A percentile compares a stretch with the other conserved stretches of the same genome.
Evolutionary conservation across 345 rosid genomes (phyloP).

Genomic region (Firmiana major): DNA sequence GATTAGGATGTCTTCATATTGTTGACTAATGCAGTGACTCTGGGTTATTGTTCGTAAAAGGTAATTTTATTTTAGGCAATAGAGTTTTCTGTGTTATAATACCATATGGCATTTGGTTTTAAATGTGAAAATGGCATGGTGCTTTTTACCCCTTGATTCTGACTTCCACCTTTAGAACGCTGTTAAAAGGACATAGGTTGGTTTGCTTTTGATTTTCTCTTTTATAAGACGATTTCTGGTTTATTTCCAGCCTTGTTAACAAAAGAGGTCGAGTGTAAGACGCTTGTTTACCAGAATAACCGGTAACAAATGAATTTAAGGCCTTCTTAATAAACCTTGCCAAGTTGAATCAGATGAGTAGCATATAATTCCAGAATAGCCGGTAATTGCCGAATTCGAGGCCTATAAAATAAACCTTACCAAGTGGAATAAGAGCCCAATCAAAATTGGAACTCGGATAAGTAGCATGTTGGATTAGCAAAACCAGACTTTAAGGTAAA

Average conservation of each 20-base stretch:
- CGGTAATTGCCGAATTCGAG: not conserved
- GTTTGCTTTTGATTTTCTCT: not conserved
- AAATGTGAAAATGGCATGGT: not conserved
- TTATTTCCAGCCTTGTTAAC: not conserved
- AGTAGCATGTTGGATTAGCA: too few species aligned
- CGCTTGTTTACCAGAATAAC: not conserved
- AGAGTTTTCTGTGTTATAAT: not conserved
- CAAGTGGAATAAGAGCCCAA: slow-evolving; percentile 51
- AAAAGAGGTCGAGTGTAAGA: too few species aligned
- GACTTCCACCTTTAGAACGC: not conserved
- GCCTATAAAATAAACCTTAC: slow-evolving; percentile 17
- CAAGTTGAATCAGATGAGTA: too few species aligned
- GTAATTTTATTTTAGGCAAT: not conserved
- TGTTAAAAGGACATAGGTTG: not conserved
- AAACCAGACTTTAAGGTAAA: too few species aligned
- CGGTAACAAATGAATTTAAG: too few species aligned
- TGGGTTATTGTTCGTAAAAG: slow-evolving; percentile 1
- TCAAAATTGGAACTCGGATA: slow-evolving; percentile 49
- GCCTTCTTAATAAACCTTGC: too few species aligned
- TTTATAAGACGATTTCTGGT: not conserved
- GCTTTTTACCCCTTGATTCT: not conserved
- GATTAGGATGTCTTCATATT: not conserved
- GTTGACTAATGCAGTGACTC: not conserved
- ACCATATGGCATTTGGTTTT: not conserved
- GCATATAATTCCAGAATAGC: too few species aligned